These are phyloP conservation scores for Fusarium torreyae DNA, from an alignment of 2,329 filamentous ascomycete species.

Conservation along the genomic window DNA sequence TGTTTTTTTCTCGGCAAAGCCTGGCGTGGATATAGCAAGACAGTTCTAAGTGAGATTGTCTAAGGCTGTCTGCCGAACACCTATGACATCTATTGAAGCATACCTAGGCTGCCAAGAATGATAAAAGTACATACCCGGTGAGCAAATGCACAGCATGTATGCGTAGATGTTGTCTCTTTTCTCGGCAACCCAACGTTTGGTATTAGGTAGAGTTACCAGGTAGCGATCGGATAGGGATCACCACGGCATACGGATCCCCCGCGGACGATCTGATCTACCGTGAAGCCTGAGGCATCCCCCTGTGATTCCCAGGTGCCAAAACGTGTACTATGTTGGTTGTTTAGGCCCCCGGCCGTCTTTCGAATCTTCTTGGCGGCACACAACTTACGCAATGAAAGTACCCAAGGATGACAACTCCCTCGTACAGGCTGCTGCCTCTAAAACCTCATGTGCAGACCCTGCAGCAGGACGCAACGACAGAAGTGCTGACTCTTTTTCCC, in stretches of 20 bases:
- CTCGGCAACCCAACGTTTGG: constrained; percentile 6
- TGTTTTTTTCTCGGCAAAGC: constrained; percentile 1
- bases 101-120: constrained; percentile 29
- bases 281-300: constrained; percentile 46
- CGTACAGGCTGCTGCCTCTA: constrained; percentile 47
- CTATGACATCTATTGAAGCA: constrained; percentile 8
- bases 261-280: constrained; percentile 46
- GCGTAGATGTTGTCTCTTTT: constrained; percentile 40
- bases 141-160: constrained; percentile 12
- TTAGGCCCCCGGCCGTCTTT: constrained; percentile 22
- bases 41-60: constrained; percentile 8
- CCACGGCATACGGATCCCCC: constrained; percentile 38
- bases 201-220: constrained; percentile 2
- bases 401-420: constrained; percentile 45
- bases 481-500: constrained; percentile 47
- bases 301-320: constrained; percentile 33
- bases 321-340: constrained; percentile 20
- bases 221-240: constrained; percentile 40
- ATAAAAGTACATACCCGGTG: constrained; percentile 30
- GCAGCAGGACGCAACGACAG: constrained; percentile 48
- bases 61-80: neutral
- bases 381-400: constrained; percentile 38
- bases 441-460: constrained; percentile 43
- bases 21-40: constrained; percentile 33
- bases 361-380: constrained; percentile 34